These are phyloP conservation scores for Pseudogymnoascus destructans DNA, from an alignment of 2,329 filamentous ascomycete genomes.

Conservation along the genomic window DNA sequence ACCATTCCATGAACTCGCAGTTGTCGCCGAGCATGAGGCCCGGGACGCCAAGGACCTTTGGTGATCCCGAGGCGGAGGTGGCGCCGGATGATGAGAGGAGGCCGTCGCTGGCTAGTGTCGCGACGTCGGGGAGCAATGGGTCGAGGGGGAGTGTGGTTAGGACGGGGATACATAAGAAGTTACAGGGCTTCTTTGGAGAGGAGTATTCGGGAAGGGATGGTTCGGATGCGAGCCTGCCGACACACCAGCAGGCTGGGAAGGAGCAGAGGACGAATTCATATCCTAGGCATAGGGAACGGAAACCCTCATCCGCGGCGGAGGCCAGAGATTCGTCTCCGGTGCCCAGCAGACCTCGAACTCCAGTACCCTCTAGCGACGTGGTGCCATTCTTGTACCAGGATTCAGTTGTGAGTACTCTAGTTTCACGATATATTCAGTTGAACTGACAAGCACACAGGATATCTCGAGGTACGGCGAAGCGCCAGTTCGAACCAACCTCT, in stretches of 20 bases:
- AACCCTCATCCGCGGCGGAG: slow-evolving; percentile 66
- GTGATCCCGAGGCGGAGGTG: slow-evolving; percentile 49
- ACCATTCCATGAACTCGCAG: slow-evolving; percentile 47
- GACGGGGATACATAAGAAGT: slow-evolving; percentile 52
- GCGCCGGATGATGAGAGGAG: slow-evolving; percentile 61
- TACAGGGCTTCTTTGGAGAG: slow-evolving; percentile 87
- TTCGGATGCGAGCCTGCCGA: slow-evolving; percentile 55
- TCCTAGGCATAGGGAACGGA: slow-evolving; percentile 55
- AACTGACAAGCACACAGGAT: slow-evolving; percentile 36
- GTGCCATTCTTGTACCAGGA: slow-evolving; percentile 97
- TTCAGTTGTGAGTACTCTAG: slow-evolving; percentile 47
- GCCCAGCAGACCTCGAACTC: slow-evolving; percentile 68
- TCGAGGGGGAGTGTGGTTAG: slow-evolving; percentile 61
- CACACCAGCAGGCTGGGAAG: slow-evolving; percentile 33
- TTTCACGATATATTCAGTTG: slow-evolving; percentile 16
- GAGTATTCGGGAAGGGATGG: slow-evolving; percentile 65
- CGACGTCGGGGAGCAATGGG: slow-evolving; percentile 72
- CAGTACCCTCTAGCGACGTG: slow-evolving; percentile 78
- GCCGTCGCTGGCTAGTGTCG: slow-evolving; percentile 79
- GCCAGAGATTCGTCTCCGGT: slow-evolving; percentile 62
- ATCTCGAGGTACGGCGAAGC: slow-evolving; percentile 67
- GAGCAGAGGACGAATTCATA: slow-evolving; percentile 52
- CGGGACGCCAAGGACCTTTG: slow-evolving; percentile 32
- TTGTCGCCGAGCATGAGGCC: slow-evolving; percentile 58
- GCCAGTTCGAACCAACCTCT: slow-evolving; percentile 57